Evolutionary conservation across 805 yeast species (phyloP).

Genomic region (Monosporozyma servazzii): DNA sequence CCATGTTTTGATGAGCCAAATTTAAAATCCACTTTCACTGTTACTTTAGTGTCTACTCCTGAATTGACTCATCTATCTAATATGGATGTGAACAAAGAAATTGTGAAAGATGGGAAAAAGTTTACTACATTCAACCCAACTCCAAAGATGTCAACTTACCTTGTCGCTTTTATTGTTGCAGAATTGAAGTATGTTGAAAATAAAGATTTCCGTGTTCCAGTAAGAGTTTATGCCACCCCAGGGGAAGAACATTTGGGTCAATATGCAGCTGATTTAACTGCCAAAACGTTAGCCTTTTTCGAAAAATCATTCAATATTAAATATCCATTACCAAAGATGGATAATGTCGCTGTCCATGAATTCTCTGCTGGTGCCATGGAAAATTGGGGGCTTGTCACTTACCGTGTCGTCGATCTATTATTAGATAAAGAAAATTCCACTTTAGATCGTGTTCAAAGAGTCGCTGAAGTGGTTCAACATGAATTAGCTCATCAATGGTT

Average conservation of each 20-base stretch:
- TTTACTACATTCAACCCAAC: conserved; percentile 61
- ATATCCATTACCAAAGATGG: conserved; percentile 74
- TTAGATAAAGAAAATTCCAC: conserved; percentile 65
- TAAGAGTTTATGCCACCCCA: conserved; percentile 72
- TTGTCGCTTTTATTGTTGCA: conserved; percentile 76
- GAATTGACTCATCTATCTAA: conserved; percentile 55
- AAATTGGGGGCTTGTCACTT: conserved; percentile 74
- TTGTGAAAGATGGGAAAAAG: conserved; percentile 39
- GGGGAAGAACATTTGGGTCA: conserved; percentile 65
- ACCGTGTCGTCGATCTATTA: conserved; percentile 65
- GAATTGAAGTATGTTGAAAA: conserved; percentile 68
- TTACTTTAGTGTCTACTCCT: conserved; percentile 49
- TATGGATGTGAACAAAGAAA: conserved; percentile 52
- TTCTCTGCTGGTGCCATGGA: conserved; percentile 88
- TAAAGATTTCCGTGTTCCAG: conserved; percentile 59
- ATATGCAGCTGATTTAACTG: conserved; percentile 66
- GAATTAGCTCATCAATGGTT: conserved; percentile 92
- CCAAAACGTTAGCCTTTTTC: conserved; percentile 64
- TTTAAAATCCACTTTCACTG: conserved; percentile 62
- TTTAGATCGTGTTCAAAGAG: conserved; percentile 56
- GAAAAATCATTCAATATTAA: conserved; percentile 65
- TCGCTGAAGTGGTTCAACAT: conserved; percentile 79
- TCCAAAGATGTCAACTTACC: conserved; percentile 76
- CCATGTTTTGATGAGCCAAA: conserved; percentile 84
- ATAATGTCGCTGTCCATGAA: conserved; percentile 75